A percentile compares a stretch with the other conserved stretches of the same genome.
Conservation (phyloP, 257 asterid species). For the Scutellaria minor region DNA sequence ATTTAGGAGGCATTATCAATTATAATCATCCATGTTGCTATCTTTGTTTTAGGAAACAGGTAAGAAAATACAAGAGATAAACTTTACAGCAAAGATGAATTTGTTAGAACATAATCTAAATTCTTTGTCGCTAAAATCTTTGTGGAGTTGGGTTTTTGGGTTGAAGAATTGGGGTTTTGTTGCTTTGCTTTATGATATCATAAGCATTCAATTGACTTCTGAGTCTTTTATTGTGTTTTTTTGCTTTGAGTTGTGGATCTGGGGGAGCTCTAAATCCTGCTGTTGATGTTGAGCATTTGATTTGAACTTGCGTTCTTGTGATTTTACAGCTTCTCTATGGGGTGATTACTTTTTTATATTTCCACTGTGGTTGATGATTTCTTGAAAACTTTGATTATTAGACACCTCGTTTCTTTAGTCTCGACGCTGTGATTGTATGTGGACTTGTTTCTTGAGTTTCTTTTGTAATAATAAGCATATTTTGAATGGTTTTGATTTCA, state of each 20-base stretch:
- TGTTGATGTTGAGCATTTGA: constrained; percentile 26
- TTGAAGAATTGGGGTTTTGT: constrained; percentile 1
- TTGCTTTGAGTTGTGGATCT: constrained; percentile 20
- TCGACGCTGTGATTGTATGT: constrained; percentile 12
- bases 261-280: background rate
- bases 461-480: constrained; percentile 10
- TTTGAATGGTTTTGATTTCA: constrained; percentile 22
- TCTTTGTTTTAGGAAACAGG: constrained; percentile 40
- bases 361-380: constrained; percentile 25
- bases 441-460: constrained; percentile 16
- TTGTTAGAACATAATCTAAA: constrained; percentile 25
- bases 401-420: constrained; percentile 18
- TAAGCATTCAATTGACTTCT: background rate
- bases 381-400: background rate
- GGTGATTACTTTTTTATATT: constrained; percentile 32
- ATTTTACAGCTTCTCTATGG: constrained; percentile 39
- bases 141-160: constrained; percentile 25
- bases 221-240: constrained; percentile 22
- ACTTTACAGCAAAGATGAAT: constrained; percentile 31
- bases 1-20: constrained; percentile 39
- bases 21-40: constrained; percentile 29
- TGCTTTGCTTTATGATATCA: constrained; percentile 7
- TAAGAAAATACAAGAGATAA: constrained; percentile 31
- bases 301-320: constrained; percentile 4
- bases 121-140: constrained; percentile 28